Conservation (phyloP, 2,329 filamentous ascomycete species). For the Fusarium oxysporum region DNA sequence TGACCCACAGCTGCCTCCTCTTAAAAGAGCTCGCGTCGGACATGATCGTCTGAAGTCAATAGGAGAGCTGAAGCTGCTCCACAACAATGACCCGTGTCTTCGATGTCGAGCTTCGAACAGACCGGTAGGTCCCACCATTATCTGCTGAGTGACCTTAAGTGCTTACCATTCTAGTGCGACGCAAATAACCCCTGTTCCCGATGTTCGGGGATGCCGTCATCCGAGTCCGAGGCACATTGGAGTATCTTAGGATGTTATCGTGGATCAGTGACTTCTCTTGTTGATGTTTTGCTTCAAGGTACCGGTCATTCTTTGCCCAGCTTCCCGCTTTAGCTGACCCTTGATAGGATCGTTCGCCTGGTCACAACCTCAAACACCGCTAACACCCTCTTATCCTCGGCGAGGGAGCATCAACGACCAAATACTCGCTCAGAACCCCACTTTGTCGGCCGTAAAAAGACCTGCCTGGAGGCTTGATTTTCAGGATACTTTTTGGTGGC, state of each 20-base stretch:
- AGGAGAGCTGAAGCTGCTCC: slow-evolving; percentile 64
- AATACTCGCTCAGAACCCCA: slow-evolving; percentile 59
- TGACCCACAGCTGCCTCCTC: slow-evolving; percentile 65
- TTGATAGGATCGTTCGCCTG: slow-evolving; percentile 59
- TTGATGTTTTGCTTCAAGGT: slow-evolving; percentile 65
- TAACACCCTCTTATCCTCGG: slow-evolving; percentile 62
- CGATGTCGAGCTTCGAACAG: slow-evolving; percentile 62
- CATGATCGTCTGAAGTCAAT: slow-evolving; percentile 68
- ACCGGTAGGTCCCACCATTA: slow-evolving; percentile 53
- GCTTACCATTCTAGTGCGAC: slow-evolving; percentile 59
- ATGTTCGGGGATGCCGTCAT: slow-evolving; percentile 55
- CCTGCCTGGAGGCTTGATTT: slow-evolving; percentile 63
- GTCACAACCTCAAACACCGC: slow-evolving; percentile 61
- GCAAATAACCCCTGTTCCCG: slow-evolving; percentile 61
- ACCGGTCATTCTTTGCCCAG: slow-evolving; percentile 23
- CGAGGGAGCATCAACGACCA: slow-evolving; percentile 65
- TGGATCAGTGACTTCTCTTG: slow-evolving; percentile 59
- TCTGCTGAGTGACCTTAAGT: neutral
- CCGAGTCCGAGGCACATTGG: slow-evolving; percentile 60
- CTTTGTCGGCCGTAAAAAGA: slow-evolving; percentile 54
- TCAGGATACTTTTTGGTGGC: slow-evolving; percentile 69
- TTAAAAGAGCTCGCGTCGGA: slow-evolving; percentile 65
- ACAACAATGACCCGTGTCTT: slow-evolving; percentile 61
- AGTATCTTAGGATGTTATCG: slow-evolving; percentile 63
- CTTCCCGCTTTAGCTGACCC: slow-evolving; percentile 19